Conservation (phyloP, 306 rosid genomes). For the Lagenaria siceraria region DNA sequence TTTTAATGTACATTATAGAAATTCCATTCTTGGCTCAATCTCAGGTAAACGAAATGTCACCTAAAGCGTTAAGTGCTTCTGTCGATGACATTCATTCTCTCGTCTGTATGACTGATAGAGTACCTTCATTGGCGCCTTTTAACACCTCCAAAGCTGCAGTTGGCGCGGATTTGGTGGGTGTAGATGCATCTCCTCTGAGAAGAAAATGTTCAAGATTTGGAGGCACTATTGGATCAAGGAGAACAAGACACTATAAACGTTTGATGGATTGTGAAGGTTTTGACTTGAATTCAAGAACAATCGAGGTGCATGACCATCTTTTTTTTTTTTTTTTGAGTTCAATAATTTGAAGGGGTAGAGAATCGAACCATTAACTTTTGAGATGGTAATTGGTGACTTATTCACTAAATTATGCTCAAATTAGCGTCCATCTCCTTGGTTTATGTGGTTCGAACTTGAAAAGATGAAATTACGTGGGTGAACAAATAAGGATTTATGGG, state of each 20-base stretch:
- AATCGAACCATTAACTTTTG: too few relatives aligned
- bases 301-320: constrained; percentile 34
- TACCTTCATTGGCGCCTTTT: constrained; percentile 78
- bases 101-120: constrained; percentile 68
- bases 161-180: constrained; percentile 74
- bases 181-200: constrained; percentile 57
- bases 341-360: too few relatives aligned
- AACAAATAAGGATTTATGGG: not conserved
- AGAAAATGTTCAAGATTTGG: constrained; percentile 53
- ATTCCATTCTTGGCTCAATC: not conserved
- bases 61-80: constrained; percentile 45
- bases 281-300: constrained; percentile 44
- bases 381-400: too few relatives aligned
- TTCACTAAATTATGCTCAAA: too few relatives aligned
- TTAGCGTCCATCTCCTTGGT: too few relatives aligned
- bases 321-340: too few relatives aligned
- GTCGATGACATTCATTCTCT: constrained; percentile 60
- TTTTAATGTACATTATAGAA: not conserved
- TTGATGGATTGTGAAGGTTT: constrained; percentile 35
- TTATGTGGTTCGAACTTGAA: not conserved
- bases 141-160: constrained; percentile 85
- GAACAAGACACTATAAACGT: constrained; percentile 54
- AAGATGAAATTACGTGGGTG: not conserved
- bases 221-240: constrained; percentile 49
- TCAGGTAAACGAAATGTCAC: constrained; percentile 68